Base-by-base conservation (phyloP, 345 rosid genomes). In the Iberis pinnata region DNA sequence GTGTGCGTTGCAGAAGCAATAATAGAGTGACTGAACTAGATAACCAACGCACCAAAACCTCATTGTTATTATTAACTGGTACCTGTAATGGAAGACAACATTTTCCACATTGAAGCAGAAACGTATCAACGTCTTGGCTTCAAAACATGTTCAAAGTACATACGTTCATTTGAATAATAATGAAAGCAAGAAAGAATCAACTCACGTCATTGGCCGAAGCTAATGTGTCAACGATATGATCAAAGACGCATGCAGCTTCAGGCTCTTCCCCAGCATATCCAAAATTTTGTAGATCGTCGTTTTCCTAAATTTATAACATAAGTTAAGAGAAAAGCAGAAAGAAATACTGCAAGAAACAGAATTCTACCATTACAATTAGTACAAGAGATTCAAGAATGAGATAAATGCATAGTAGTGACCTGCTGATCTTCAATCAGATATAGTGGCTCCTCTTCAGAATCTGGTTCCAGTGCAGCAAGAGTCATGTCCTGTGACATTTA, bases 381-480 rank as follows among this genome's bases (percentile, higher is more conserved):
- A 33, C 48, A 36, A 9, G 16, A 44, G 14, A 31, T 19, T 59
- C 7, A 26, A 42, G 0, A 5, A 33, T 33, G 61, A n/a, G n/a
- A n/a, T n/a, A n/a, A n/a, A n/a, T n/a, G n/a, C n/a, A n/a, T n/a
- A n/a, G n/a, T n/a, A n/a, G n/a, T 44, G 44, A 80, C 98, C 95
- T 85, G 96, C 76, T 92, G 98, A 78, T 79, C 88, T 77, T 88
- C 98, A 66, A 85, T 92, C 18, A 92, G 94, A 54, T 77, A 71
- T 63, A 88, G 98, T 54, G 97, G 98, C 60, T 83, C 88, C 68
- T 88, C 97, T n/a, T 92, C 98, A 22, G 95, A 88, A 67, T 88
- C 98, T 56, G 93, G 95, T 56, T 88, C 98, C 24, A 95, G 87
- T 18, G 74, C 57, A 61, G 84, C 68, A 60, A 75, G 74, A 55